A percentile compares a stretch with the other conserved stretches of the same genome.
phyloP scores from a whole-genome alignment of 768 basidiomycete genomes.

The Tulasnella calospora region DNA sequence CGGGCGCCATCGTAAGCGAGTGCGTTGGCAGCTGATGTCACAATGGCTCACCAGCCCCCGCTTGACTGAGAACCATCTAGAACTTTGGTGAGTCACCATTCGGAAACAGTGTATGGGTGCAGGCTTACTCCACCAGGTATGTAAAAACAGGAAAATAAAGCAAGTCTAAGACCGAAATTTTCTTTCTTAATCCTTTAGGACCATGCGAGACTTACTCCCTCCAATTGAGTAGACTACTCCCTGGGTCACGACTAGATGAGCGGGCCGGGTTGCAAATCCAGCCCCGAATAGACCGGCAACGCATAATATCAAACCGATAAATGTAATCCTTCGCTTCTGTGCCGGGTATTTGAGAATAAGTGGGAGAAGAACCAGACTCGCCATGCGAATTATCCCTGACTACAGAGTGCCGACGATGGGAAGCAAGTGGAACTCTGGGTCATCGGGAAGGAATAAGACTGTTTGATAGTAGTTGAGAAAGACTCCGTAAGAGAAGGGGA shows the following conservation, averaged over 20 bases:
- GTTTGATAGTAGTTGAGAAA: slow-evolving; percentile 22
- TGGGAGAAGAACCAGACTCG: background rate
- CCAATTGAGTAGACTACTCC: slow-evolving; percentile 16
- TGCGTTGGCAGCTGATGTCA: too few species aligned
- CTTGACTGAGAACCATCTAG: slow-evolving; percentile 18
- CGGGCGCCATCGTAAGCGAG: background rate
- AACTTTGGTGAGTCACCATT: too few species aligned
- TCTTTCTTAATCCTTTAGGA: background rate
- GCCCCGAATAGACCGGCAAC: slow-evolving; percentile 14
- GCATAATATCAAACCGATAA: background rate
- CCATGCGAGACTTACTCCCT: background rate
- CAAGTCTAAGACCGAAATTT: background rate
- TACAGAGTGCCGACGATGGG: slow-evolving; percentile 22
- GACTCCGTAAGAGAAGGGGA: slow-evolving; percentile 22
- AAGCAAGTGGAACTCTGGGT: background rate
- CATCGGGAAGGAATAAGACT: slow-evolving; percentile 11
- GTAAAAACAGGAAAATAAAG: slow-evolving; percentile 11
- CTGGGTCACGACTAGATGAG: slow-evolving; percentile 11
- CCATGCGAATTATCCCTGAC: slow-evolving; percentile 19
- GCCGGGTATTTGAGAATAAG: slow-evolving; percentile 1
- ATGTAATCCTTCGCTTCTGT: background rate
- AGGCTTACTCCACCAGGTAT: slow-evolving; percentile 6
- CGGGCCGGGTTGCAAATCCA: slow-evolving; percentile 5
- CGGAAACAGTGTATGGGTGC: background rate
- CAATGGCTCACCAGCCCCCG: slow-evolving; percentile 14